These are phyloP conservation scores for Cenchrus purpureus DNA, from an alignment of 176 grass and related monocot species.

Conservation along the genomic window DNA sequence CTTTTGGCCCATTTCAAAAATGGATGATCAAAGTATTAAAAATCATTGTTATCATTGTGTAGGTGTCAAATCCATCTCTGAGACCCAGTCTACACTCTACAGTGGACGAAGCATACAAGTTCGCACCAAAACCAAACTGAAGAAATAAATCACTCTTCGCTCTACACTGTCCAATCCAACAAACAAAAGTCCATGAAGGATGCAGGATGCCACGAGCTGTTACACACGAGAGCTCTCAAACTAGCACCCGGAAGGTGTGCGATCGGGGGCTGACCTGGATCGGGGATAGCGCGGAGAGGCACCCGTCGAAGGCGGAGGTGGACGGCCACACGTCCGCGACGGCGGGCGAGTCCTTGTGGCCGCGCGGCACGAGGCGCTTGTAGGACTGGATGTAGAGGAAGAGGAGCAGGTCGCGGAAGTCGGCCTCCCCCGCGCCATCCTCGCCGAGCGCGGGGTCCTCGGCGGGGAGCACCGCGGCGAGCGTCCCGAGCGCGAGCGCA, in stretches of 20 bases:
- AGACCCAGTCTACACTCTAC: constrained; percentile 1
- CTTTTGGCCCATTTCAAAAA: background rate
- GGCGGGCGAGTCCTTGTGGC: constrained; percentile 82
- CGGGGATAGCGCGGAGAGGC: constrained; percentile 84
- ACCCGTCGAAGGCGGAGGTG: constrained; percentile 93
- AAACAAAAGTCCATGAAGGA: background rate
- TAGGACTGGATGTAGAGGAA: constrained; percentile 97
- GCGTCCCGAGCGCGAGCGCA: constrained; percentile 75
- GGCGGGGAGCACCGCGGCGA: constrained; percentile 71
- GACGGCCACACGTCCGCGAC: constrained; percentile 94
- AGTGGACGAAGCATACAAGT: background rate
- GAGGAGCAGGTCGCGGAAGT: constrained; percentile 78
- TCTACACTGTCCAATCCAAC: constrained; percentile 31
- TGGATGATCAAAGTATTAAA: background rate
- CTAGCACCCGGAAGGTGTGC: background rate
- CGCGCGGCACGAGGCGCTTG: constrained; percentile 84
- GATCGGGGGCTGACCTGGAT: constrained; percentile 70
- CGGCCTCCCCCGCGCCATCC: constrained; percentile 48
- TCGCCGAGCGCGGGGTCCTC: constrained; percentile 51
- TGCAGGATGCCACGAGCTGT: background rate
- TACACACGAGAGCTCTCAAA: background rate
- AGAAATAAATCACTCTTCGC: background rate
- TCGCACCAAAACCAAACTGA: background rate
- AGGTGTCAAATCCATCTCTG: background rate
- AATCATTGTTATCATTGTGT: background rate